Evolutionary conservation across 371 early-diverging fungal genomes (phyloP).

Genomic region (Actinomortierella wolfii): DNA sequence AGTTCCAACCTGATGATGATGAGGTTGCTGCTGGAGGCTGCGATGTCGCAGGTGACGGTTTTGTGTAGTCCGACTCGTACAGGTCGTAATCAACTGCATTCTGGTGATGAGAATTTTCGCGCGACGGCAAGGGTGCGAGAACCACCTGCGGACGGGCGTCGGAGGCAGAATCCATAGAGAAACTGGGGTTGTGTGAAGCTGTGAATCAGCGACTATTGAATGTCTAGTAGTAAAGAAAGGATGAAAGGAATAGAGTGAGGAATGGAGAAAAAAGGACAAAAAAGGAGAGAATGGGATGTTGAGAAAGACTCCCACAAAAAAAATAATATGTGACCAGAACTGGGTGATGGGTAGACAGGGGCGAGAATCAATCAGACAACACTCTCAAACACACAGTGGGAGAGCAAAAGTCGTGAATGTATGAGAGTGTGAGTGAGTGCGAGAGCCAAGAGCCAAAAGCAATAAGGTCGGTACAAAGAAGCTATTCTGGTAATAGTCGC

Average conservation of each 20-base stretch:
- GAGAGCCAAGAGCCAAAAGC: no score
- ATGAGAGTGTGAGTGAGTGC: no score
- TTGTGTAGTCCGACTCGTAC: constrained; percentile 24
- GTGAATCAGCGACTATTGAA: background rate
- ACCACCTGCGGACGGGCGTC: constrained; percentile 29
- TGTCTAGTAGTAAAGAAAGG: background rate
- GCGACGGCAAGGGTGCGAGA: constrained; percentile 33
- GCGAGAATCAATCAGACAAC: background rate
- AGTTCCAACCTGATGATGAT: constrained; percentile 1
- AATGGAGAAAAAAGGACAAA: background rate
- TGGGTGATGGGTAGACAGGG: background rate
- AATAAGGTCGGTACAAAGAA: no score
- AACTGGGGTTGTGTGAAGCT: background rate
- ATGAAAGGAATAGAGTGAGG: background rate
- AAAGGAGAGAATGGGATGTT: background rate
- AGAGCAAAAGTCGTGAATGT: no score
- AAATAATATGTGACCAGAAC: background rate
- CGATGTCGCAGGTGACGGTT: constrained; percentile 20
- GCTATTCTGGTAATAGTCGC: no score
- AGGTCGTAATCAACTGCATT: constrained; percentile 23
- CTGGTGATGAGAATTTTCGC: constrained; percentile 19
- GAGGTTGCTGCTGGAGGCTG: constrained; percentile 10
- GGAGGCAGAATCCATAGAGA: constrained; percentile 23
- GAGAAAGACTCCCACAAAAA: background rate
- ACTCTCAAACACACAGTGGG: no score